Base-by-base conservation (phyloP, 768 basidiomycete genomes). In the Leccinellum rugosiceps region DNA sequence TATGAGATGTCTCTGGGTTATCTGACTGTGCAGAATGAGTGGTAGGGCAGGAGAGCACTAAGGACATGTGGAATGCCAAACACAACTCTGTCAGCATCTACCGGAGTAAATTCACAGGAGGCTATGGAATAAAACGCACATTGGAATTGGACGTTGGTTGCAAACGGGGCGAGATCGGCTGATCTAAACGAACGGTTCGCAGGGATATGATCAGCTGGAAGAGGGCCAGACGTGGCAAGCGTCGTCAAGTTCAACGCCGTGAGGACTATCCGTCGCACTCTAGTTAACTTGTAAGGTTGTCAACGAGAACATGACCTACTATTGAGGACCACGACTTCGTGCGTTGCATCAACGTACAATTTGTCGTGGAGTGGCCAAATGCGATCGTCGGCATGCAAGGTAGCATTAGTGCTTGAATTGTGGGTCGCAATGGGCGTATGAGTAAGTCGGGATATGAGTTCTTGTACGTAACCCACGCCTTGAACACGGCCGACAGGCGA, bases 261-360 rank as follows among this genome's bases (percentile, higher is more conserved):
- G 32, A 96, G 78, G 34, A 92, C 90, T 89, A 55, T 30, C 8
- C 25, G 11, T 43, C 41, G 7, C 5, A 32, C 31, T 58, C 35
- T 64, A 35, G 53, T 53, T 4, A 54, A 8, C 21, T 6, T 3
- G 5, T 10, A 11, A 41, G 9, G 23, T 2, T 10, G 9, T 15
- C 19, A 13, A 52, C 4, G 2, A 52, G 25, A 7, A 50, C 11
- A 54, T 2, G 34, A 73, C 82, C 19, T 59, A 90, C 90, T 82
- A 64, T 93, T 88, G n/a, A 93, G 74, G 0, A 94, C 84, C 38
- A 94, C 89, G n/a, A 92, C 90, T 64, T 96, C 94, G 56, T 95
- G 94, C 2, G 89, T 91, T 6, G 91, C 91, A 67, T 96, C 94
- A 7, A 93, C 92, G 57, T 94, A 95, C 32, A 95, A 68, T 54